Evolutionary conservation across 192 early-diverging fungal species (phyloP).

Genomic region (Coemansia sp.): DNA sequence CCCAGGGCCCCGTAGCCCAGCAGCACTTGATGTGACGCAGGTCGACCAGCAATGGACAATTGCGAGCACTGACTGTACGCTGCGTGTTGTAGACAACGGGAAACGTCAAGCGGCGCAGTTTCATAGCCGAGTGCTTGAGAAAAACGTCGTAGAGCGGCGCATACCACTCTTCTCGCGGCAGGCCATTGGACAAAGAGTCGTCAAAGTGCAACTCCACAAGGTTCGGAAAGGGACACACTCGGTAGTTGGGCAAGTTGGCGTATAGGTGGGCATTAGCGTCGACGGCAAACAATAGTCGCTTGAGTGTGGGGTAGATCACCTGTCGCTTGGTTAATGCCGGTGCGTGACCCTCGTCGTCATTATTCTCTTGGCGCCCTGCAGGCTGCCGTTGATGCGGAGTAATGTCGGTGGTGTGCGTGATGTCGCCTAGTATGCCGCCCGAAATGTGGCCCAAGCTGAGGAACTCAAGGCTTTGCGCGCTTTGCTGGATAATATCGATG

Average conservation of each 20-base stretch:
- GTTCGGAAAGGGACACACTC: conserved; percentile 26
- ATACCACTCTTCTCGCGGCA: conserved; percentile 51
- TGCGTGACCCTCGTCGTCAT: not conserved
- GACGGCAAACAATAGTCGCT: conserved; percentile 37
- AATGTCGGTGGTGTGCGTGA: not conserved
- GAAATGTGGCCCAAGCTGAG: conserved; percentile 33
- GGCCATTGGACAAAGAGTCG: conserved; percentile 26
- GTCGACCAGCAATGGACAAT: conserved; percentile 37
- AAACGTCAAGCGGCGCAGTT: conserved; percentile 37
- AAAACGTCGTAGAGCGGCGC: conserved; percentile 48
- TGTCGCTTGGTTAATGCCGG: not conserved
- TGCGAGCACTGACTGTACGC: conserved; percentile 26
- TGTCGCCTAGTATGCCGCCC: conserved; percentile 27
- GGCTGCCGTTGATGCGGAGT: not conserved
- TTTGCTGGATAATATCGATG: conserved; percentile 21
- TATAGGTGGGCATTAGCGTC: conserved; percentile 29
- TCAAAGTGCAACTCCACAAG: conserved; percentile 49
- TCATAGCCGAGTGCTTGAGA: conserved; percentile 21
- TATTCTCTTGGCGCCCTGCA: not conserved
- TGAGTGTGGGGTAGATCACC: conserved; percentile 15
- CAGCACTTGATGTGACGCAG: conserved; percentile 54
- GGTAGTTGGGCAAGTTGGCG: not conserved
- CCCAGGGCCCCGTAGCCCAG: conserved; percentile 47
- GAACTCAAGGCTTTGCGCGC: conserved; percentile 19
- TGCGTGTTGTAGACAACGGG: conserved; percentile 55